phyloP scores from a whole-genome alignment of 306 rosid genomes.

The Ammopiptanthus mongolicus region DNA sequence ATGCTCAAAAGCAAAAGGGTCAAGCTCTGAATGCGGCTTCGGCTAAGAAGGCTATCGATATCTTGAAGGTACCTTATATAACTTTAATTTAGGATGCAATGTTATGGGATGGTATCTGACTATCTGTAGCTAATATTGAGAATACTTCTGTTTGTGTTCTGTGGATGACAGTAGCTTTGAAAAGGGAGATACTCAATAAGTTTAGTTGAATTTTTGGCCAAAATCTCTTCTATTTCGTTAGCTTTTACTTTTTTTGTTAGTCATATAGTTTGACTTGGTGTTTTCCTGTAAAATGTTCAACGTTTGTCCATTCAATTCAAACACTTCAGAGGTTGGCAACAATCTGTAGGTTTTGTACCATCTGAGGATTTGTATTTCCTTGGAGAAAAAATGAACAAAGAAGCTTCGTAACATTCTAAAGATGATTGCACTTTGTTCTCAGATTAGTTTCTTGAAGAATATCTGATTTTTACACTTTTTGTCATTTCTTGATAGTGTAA shows the following conservation, averaged over 20 bases:
- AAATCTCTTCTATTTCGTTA: neutral
- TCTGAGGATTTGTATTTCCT: neutral
- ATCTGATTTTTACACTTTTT: neutral
- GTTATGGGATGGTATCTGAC: neutral
- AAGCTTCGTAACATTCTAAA: neutral
- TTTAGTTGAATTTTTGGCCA: neutral
- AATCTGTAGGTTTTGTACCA: neutral
- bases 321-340: neutral
- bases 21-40: conserved; percentile 81
- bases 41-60: conserved; percentile 84
- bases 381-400: neutral
- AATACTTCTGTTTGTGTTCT: neutral
- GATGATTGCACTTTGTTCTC: neutral
- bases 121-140: neutral
- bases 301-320: neutral
- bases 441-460: neutral
- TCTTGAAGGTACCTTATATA: conserved; percentile 60
- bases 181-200: neutral
- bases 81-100: conserved; percentile 10
- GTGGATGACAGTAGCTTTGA: neutral
- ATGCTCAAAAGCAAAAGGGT: conserved; percentile 97
- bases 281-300: neutral
- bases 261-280: neutral
- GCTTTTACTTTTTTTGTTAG: neutral
- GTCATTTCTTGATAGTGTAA: neutral